Conservation (phyloP, 2,329 filamentous ascomycete species). For the Sodiomyces alkalinus region DNA sequence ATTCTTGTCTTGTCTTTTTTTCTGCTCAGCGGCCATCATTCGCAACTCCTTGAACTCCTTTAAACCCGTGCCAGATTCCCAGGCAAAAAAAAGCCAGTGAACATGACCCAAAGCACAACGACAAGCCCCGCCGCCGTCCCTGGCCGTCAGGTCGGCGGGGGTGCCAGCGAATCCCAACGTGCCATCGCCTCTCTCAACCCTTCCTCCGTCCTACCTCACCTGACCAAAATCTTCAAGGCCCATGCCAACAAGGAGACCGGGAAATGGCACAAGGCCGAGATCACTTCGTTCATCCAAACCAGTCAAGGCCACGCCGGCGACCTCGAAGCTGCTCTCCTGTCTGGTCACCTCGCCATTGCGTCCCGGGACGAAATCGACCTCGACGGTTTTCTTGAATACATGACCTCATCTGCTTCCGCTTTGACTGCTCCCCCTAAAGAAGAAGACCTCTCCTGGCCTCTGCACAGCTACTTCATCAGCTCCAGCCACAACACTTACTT, state of each 20-base stretch:
- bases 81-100: no score
- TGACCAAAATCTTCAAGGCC: slow-evolving; percentile 29
- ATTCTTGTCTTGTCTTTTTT: not conserved
- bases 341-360: slow-evolving; percentile 11
- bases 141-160: slow-evolving; percentile 28
- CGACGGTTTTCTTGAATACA: slow-evolving; percentile 36
- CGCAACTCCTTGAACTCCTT: no score
- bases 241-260: slow-evolving; percentile 24
- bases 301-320: slow-evolving; percentile 25
- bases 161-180: slow-evolving; percentile 24
- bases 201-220: slow-evolving; percentile 22
- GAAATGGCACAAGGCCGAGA: slow-evolving; percentile 29
- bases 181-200: slow-evolving; percentile 25
- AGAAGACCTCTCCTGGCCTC: slow-evolving; percentile 52
- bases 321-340: slow-evolving; percentile 3
- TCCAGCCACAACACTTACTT: slow-evolving; percentile 95
- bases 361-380: slow-evolving; percentile 25
- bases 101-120: not conserved
- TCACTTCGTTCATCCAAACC: slow-evolving; percentile 28
- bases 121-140: not conserved
- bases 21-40: no score
- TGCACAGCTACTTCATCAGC: slow-evolving; percentile 86
- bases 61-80: no score
- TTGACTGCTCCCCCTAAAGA: slow-evolving; percentile 22
- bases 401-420: slow-evolving; percentile 33